Base-by-base conservation (phyloP, 1,284 basidiomycete species). In the Gastroboletus turbinatus region DNA sequence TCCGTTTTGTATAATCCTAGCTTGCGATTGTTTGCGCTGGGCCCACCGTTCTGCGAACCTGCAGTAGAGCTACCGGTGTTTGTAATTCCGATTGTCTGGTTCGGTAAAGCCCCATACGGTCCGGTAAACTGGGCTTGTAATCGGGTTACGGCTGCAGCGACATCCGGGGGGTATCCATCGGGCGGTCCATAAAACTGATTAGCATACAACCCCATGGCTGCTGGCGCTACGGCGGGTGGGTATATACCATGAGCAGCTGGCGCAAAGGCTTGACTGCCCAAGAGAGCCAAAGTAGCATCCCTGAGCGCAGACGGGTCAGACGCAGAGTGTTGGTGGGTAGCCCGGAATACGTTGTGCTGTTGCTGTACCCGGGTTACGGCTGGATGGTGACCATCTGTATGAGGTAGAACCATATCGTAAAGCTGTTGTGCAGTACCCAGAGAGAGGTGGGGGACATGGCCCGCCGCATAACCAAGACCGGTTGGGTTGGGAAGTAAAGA, bases 1-100 rank as follows among this genome's bases (percentile, higher is more conserved):
- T 96, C 93, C 0, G 94, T 96, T 80, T 96, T 96, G 80, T 95
- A 96, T 46, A 95, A 70, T 23, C 89, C 90, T 33, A 92, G 73
- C 75, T 96, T 96, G 62, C 90, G 81, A 67, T 94, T 95, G 73
- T 92, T 94, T 5, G 90, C 87, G 59, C 89, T 92, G 9, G 91
- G 92, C 0, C 92, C 91, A 50, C 70, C 69, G 16, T 53, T 66
- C 46, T 72, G 70, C 19, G 66, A 67, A 44, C 71, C 62, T 53
- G 58, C 5, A 52, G 62, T 73, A 51, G 69, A 76, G 50, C 74
- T 75, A 43, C 73, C 75, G 2, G 75, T 74, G 19, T 76, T 72
- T 29, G 77, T 65, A 30, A 70, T 57, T 32, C 73, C 76, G 25
- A 76, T 62, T 45, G 72, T 71, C 21, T 72, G 69, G 23, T 56